Base-by-base conservation (phyloP, 2,329 filamentous ascomycete genomes). In the Colletotrichum cereale region DNA sequence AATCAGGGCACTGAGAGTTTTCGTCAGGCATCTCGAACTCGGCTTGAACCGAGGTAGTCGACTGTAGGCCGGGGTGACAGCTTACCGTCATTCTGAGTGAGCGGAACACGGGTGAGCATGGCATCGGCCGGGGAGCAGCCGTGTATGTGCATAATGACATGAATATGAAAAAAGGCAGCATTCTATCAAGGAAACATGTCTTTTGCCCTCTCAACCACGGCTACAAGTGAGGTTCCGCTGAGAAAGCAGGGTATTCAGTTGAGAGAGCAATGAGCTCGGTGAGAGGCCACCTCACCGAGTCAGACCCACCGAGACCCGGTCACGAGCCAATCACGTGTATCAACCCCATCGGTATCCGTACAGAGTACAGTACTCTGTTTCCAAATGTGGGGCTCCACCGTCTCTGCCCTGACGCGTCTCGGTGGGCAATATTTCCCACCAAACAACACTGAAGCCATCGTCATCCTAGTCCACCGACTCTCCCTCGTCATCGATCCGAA, bases 131-230 rank as follows among this genome's bases (percentile, higher is more conserved):
- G 16, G 16, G 16, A 18, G 14, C 48, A 21, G 14, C 12, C 16
- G 10, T 10, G 2, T 4, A 11, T 12, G 18, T 31, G 26, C 1
- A 31, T 18, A 3, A 8, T 18, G 16, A 8, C 14, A 31, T 31
- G 5, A 5, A 31, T 29, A 18, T 4, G 2, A 18, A 6, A 21
- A 21, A 21, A 0, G 5, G 1, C 8, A 16, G 11, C 14, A 5
- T 24, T 8, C 0, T 2, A 11, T 21, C 0, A 31, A n/a, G 3
- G 3, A 11, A 6, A 14, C 5, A 18, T 29, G 18, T 34, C 7
- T 34, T n/a, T 18, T 2, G 10, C 29, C 18, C 16, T 34, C 29
- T 34, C 6, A 12, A n/a, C 29, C 14, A n/a, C 50, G 29, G 16
- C 24, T 21, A 5, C 8, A 12, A n/a, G 11, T 26, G 34, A 26